A percentile compares a stretch with the other conserved stretches of the same genome.
These are phyloP conservation scores for Peronospora farinosa DNA, from an alignment of 352 stramenopile genomes.

Conservation along the genomic window DNA sequence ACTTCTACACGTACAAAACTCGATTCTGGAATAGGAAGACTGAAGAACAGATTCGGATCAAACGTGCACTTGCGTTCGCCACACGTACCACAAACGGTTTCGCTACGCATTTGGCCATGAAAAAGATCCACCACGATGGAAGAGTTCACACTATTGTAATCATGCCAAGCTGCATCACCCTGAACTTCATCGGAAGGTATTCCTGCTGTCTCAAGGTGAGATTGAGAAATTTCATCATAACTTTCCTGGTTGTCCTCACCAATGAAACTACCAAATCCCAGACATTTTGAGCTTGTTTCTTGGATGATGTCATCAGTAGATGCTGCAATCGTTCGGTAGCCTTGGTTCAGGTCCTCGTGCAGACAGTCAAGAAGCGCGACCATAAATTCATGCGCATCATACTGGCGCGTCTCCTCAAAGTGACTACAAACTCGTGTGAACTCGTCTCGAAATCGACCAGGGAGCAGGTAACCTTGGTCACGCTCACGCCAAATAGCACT, in stretches of 20 bases:
- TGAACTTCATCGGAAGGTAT: slow-evolving; percentile 60
- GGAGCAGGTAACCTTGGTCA: slow-evolving; percentile 41
- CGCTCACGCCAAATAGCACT: slow-evolving; percentile 54
- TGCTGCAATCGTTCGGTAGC: slow-evolving; percentile 24
- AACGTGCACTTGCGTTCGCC: slow-evolving; percentile 92
- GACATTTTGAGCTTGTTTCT: slow-evolving; percentile 25
- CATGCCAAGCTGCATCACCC: slow-evolving; percentile 89
- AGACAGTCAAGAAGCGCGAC: slow-evolving; percentile 95
- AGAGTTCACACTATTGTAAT: slow-evolving; percentile 89
- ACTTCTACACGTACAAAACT: slow-evolving; percentile 67
- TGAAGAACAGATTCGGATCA: slow-evolving; percentile 94
- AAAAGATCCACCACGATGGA: slow-evolving; percentile 94
- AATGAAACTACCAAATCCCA: slow-evolving; percentile 23
- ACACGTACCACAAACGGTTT: slow-evolving; percentile 92
- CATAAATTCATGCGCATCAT: slow-evolving; percentile 95
- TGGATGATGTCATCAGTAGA: slow-evolving; percentile 22
- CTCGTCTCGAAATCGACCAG: slow-evolving; percentile 56
- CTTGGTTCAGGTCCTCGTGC: slow-evolving; percentile 97
- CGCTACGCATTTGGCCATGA: slow-evolving; percentile 92
- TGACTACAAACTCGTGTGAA: slow-evolving; percentile 55
- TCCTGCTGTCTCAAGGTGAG: slow-evolving; percentile 1
- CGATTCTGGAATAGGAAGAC: slow-evolving; percentile 88
- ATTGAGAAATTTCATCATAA: slow-evolving; percentile 25
- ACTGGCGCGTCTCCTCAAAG: slow-evolving; percentile 85
- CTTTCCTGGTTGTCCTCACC: slow-evolving; percentile 34